Conservation (phyloP, 257 asterid genomes). For the Solanum bukasovii region DNA sequence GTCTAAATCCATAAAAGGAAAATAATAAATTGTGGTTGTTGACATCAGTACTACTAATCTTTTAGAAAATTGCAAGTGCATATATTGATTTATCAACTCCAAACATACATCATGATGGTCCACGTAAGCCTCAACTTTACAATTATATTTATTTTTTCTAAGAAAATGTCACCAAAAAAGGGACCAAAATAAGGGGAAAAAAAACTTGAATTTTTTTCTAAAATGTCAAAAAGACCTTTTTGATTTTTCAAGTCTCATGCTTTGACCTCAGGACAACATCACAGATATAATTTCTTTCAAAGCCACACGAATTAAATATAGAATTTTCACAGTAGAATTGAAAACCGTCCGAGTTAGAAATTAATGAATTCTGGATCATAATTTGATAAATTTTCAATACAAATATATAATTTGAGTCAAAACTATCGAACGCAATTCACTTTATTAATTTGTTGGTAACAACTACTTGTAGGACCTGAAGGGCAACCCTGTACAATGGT, state of each 20-base stretch:
- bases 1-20: neutral
- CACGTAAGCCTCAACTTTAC: neutral
- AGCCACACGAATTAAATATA: neutral
- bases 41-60: neutral
- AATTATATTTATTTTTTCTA: neutral
- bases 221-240: neutral
- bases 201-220: neutral
- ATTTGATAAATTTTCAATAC: neutral
- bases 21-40: neutral
- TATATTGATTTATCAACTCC: neutral
- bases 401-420: neutral
- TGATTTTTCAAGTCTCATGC: neutral
- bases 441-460: neutral
- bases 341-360: too few species aligned
- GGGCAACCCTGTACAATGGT: conserved; percentile 81
- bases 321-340: neutral
- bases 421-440: neutral
- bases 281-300: neutral
- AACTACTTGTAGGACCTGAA: conserved; percentile 34
- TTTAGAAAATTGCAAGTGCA: neutral
- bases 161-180: neutral
- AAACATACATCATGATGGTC: neutral
- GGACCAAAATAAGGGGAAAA: neutral
- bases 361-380: too few species aligned
- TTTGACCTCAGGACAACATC: neutral